Evolutionary conservation across 176 grass and related monocot species (phyloP), one percentile per base, ranked within the genome.

Genomic region (Triticum urartu): DNA sequence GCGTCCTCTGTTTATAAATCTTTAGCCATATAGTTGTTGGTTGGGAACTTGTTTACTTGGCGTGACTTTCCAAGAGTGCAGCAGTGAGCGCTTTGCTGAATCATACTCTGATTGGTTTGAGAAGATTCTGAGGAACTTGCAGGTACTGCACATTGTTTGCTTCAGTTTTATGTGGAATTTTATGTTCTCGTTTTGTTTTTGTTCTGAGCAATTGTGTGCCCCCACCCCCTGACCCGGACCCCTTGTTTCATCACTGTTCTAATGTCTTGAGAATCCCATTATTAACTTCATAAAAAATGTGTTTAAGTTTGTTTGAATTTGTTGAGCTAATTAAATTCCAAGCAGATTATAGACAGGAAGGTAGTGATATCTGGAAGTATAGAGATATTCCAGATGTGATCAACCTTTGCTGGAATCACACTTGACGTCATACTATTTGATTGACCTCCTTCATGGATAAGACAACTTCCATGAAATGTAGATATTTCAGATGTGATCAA

Each of bases 31-130:
- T 36, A 84, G 85, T 81, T 15, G 85, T 76, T 91, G 85, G 89
- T 66, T 91, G 85, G 89, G 89, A 84, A 91, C 76, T 69, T 87
- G 81, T 60, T 87, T 87, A 76, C 89, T 91, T 1, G 85, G 89
- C 17, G 15, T 87, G 30, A 91, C 85, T n/a, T 84, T 87, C 38
- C 75, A 87, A 79, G 81, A 87, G 22, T 87, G 85, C 85, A 81
- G 85, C 69, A 84, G 74, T 62, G 76, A 84, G 48, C 68, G 89
- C 11, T 91, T 91, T 84, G 75, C 11, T 21, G 68, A 80, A 76
- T 84, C 85, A 35, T 75, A 81, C 69, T 74, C 85, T 50, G 65
- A 13, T 84, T 91, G 89, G 89, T 91, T 84, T 68, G 89, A 91
- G 48, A 91, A 81, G 68, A 79, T 91, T 76, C 76, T 91, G 17